Evolutionary conservation across 2,329 filamentous ascomycete species (phyloP), one percentile per base, ranked within the genome.

Genomic region (Annulohypoxylon truncatum): DNA sequence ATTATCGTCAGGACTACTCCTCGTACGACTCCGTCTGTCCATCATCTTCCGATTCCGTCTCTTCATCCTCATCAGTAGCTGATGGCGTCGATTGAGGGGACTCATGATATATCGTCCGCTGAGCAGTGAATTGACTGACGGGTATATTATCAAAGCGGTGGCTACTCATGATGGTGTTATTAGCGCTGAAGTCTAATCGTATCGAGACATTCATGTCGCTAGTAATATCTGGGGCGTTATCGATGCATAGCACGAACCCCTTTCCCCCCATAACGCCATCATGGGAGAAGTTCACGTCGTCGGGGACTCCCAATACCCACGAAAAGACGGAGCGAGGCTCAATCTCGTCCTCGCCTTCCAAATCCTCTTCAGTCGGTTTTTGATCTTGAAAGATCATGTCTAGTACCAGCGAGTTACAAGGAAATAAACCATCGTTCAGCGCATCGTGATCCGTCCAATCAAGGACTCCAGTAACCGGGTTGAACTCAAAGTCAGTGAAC

Each of bases 401-500:
- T 1, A 61, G 15, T n/a, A 1, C 22, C 4, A 55, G n/a, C 2
- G 42, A 24, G 24, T 44, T 28, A 15, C 4, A 13, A 13, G 6
- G 22, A 33, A 12, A 5, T n/a, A 2, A 2, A 1, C 6, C 12
- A 12, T 55, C 58, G 12, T n/a, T n/a, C n/a, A n/a, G n/a, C n/a
- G n/a, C n/a, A n/a, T 18, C 9, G 31, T n/a, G 2, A 12, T 61
- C 40, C 10, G 31, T 51, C 58, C 58, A 61, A 10, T 31, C 12
- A 1, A 61, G 31, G 4, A 33, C 10, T 8, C 44, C 15, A 8
- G 31, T 50, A 1, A n/a, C 1, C 7, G 7, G 10, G 24, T 56
- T 2, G 18, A 56, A 62, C 2, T 9, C 12, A 33, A 56, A 62
- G 3, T 55, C 3, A 38, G 18, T 20, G 29, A 18, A 9, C 58